These are phyloP conservation scores for Chytriomyces sp. DNA, from an alignment of 192 early-diverging fungal genomes.

Conservation along the genomic window DNA sequence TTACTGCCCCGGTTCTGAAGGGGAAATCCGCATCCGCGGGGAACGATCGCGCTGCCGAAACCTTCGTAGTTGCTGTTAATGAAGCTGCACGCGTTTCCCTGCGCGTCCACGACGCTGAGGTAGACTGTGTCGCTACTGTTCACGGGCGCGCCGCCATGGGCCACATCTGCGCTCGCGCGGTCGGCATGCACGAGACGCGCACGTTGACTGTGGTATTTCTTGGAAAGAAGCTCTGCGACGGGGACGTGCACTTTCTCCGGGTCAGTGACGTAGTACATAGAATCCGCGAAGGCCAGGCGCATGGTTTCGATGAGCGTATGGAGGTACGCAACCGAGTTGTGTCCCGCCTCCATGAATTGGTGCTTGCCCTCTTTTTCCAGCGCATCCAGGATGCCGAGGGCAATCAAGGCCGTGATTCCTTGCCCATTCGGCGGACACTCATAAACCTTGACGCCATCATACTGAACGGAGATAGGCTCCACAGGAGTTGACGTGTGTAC, in stretches of 20 bases:
- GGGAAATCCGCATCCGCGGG: slow-evolving; percentile 63
- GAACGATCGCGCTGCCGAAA: slow-evolving; percentile 52
- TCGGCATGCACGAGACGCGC: slow-evolving; percentile 56
- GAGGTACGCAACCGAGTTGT: slow-evolving; percentile 57
- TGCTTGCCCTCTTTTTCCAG: slow-evolving; percentile 49
- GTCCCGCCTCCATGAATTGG: slow-evolving; percentile 40
- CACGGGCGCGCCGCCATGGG: slow-evolving; percentile 62
- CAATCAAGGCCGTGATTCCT: slow-evolving; percentile 69
- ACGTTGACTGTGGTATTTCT: slow-evolving; percentile 60
- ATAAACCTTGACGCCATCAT: slow-evolving; percentile 58
- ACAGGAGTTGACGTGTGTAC: slow-evolving; percentile 53
- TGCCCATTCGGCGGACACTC: slow-evolving; percentile 80
- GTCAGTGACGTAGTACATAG: slow-evolving; percentile 66
- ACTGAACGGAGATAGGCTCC: slow-evolving; percentile 66
- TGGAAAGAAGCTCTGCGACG: slow-evolving; percentile 54
- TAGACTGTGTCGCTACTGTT: slow-evolving; percentile 75
- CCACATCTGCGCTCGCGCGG: slow-evolving; percentile 50
- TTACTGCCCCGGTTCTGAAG: slow-evolving; percentile 72
- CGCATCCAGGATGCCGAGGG: slow-evolving; percentile 65
- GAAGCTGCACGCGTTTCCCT: slow-evolving; percentile 83
- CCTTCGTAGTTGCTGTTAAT: slow-evolving; percentile 51
- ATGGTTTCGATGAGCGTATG: slow-evolving; percentile 71
- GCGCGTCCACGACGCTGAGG: slow-evolving; percentile 70
- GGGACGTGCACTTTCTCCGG: slow-evolving; percentile 59
- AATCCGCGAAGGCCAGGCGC: slow-evolving; percentile 78